Evolutionary conservation across 2,329 filamentous ascomycete genomes (phyloP), one percentile per base, ranked within the genome.

Genomic region (Fusarium torulosum): DNA sequence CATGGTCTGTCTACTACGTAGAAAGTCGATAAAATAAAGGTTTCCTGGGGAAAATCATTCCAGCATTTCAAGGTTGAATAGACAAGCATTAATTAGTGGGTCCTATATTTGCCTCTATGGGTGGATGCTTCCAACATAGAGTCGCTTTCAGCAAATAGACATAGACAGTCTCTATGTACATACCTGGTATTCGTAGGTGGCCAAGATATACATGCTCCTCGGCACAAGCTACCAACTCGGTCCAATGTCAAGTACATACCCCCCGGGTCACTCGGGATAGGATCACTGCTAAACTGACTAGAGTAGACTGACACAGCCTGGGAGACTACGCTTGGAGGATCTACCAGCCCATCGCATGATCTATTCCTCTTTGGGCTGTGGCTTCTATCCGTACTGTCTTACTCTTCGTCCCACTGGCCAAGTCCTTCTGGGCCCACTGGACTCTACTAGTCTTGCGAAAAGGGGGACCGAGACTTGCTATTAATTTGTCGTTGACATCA

Each of bases 301-400:
- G n/a, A n/a, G n/a, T 33, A 29, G 11, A 29, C 27, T 29, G 27
- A 10, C 27, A 29, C 27, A 29, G 27, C 27, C 27, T 29, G 27
- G 27, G 6, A 19, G 51, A 65, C 54, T 66, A 62, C 56, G 53
- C 52, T 65, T 46, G 27, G 49, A 19, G 38, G 49, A 67, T 69
- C 57, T 59, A 59, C 59, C 35, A 42, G n/a, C 45, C 61, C 41
- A 33, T 44, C 21, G 6, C 45, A 41, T 43, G 53, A 23, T 41
- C 62, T 51, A 67, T 69, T 40, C 66, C 62, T 43, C 20, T 59
- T 69, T 46, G 4, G 49, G 66, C 23, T 33, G 23, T 67, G 67
- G 66, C 29, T 38, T 41, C 21, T 50, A n/a, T n/a, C n/a, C n/a
- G n/a, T n/a, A n/a, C n/a, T n/a, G n/a, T n/a, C n/a, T n/a, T n/a